Evolutionary conservation across 805 yeast genomes (phyloP).

Genomic region (Barnettozyma wickerhamii): DNA sequence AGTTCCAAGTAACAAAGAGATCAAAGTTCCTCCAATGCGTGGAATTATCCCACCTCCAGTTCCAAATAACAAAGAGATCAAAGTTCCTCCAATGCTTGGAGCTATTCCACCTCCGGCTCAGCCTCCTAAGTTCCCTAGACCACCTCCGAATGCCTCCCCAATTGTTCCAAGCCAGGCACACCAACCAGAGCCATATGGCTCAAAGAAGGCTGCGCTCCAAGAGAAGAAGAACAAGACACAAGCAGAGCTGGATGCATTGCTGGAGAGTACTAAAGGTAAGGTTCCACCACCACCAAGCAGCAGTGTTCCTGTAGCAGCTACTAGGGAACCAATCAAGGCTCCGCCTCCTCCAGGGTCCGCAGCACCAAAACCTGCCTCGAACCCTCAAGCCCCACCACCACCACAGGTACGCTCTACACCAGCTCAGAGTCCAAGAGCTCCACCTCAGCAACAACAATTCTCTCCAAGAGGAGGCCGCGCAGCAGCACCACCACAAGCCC

Average conservation of each 20-base stretch:
- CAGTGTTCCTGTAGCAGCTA: neutral
- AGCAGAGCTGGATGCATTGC: neutral
- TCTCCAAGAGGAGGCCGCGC: neutral
- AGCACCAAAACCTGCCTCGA: neutral
- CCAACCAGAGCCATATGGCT: neutral
- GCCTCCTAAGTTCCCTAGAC: neutral
- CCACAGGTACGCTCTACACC: neutral
- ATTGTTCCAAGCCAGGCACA: too few species aligned
- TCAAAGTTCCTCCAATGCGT: slow-evolving; percentile 5
- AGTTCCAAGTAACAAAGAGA: neutral
- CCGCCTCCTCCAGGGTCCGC: neutral
- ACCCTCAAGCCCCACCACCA: neutral
- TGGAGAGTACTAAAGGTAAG: neutral
- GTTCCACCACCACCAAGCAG: slow-evolving; percentile 2
- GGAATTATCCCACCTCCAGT: neutral
- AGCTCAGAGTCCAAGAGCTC: neutral
- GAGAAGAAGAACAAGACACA: neutral
- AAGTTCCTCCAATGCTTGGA: neutral
- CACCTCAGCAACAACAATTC: neutral
- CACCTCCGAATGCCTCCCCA: neutral
- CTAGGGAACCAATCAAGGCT: neutral
- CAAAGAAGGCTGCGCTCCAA: neutral
- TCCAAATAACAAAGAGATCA: neutral
- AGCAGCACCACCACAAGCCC: slow-evolving; percentile 1
- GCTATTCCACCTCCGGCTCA: neutral